These are phyloP conservation scores for Lotus japonicus DNA, from an alignment of 306 rosid species.

Conservation along the genomic window DNA sequence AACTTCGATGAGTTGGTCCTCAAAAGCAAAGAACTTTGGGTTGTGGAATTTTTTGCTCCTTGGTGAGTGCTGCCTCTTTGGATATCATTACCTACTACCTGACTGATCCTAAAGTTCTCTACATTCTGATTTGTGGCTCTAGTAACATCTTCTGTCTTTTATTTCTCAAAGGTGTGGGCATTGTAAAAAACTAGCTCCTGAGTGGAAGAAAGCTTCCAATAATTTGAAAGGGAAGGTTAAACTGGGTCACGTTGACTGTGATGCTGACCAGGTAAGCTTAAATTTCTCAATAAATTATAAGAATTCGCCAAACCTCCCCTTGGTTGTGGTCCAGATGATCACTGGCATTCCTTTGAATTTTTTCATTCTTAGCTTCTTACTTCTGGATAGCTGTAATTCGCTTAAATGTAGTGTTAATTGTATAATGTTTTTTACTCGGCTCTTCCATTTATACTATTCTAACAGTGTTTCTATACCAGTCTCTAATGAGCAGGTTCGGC, in stretches of 20 bases:
- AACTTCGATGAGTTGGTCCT: conserved; percentile 82
- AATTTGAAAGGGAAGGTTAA: conserved; percentile 86
- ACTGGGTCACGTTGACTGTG: conserved; percentile 96
- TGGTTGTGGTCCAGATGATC: not conserved
- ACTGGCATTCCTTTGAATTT: not conserved
- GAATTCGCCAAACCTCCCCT: not conserved
- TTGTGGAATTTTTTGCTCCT: conserved; percentile 98
- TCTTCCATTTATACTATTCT: conserved; percentile 27
- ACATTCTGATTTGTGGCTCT: conserved; percentile 4
- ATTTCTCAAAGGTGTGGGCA: conserved; percentile 85
- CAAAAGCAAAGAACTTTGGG: conserved; percentile 96
- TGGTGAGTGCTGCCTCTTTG: conserved; percentile 47
- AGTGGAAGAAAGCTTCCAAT: conserved; percentile 86
- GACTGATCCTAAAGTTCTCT: not conserved
- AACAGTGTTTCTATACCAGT: conserved; percentile 44
- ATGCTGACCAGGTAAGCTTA: conserved; percentile 74
- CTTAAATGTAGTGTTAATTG: not conserved
- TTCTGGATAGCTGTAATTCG: not conserved
- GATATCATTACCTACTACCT: not conserved
- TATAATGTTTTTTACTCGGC: not conserved
- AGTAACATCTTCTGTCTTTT: conserved; percentile 10
- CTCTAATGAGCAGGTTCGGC: conserved; percentile 91
- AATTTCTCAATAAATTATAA: not conserved
- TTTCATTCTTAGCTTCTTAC: not conserved
- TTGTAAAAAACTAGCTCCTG: conserved; percentile 94